phyloP scores from a whole-genome alignment of 106 monocot species.

The Dendrobium nobile region DNA sequence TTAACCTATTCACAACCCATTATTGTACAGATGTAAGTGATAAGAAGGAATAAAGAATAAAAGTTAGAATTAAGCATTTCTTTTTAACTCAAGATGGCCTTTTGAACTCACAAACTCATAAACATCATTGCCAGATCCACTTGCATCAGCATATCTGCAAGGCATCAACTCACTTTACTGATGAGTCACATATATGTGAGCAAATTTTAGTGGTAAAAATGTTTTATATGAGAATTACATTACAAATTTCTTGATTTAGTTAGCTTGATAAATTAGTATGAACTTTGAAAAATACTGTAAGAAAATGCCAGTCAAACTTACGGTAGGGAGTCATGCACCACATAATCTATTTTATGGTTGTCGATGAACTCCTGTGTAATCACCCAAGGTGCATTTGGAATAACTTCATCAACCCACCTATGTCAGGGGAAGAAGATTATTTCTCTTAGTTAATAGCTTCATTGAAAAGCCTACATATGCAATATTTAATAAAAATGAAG shows the following conservation, averaged over 20 bases:
- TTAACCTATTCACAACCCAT: constrained; percentile 40
- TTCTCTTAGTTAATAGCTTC: too few relatives aligned
- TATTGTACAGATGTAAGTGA: too few relatives aligned
- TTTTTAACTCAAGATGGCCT: too few relatives aligned
- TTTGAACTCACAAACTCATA: constrained; percentile 69
- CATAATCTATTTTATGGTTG: constrained; percentile 70
- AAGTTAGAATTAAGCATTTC: too few relatives aligned
- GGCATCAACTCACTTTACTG: too few relatives aligned
- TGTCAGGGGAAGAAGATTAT: neutral
- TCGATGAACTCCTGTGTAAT: constrained; percentile 71
- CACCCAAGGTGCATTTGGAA: constrained; percentile 85
- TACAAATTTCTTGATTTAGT: too few relatives aligned
- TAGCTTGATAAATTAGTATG: too few relatives aligned
- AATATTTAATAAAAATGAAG: too few relatives aligned
- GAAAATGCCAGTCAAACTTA: constrained; percentile 18
- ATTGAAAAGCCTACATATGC: too few relatives aligned
- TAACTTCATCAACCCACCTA: constrained; percentile 90
- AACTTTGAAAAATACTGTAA: neutral
- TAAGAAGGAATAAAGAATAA: neutral
- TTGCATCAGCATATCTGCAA: constrained; percentile 77
- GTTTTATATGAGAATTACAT: too few relatives aligned
- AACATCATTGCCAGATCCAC: constrained; percentile 80
- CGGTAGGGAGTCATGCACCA: constrained; percentile 75
- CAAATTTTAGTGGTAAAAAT: too few relatives aligned
- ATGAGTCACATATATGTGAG: too few relatives aligned